A percentile compares a stretch with the other conserved stretches of the same genome.
Conservation (phyloP, 1,284 basidiomycete species). For the Naganishia liquefaciens region DNA sequence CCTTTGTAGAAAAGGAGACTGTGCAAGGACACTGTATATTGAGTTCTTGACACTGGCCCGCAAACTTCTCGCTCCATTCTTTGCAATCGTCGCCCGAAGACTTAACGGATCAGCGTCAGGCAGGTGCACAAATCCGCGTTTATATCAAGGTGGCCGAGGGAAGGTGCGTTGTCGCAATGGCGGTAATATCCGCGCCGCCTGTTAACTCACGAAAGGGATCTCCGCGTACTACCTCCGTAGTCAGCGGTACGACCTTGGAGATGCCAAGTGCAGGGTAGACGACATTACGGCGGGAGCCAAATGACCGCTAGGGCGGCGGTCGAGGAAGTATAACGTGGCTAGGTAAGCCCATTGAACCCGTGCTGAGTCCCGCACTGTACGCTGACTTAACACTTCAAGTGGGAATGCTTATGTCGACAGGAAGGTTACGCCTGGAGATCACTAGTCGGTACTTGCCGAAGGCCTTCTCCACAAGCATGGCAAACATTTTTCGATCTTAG, state of each 20-base stretch:
- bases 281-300: conserved; percentile 51
- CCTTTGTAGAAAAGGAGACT: no score
- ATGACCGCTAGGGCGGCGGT: conserved; percentile 49
- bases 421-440: conserved; percentile 51
- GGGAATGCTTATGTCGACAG: conserved; percentile 53
- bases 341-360: conserved; percentile 39
- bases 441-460: conserved; percentile 43
- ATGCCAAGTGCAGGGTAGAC: conserved; percentile 55
- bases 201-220: conserved; percentile 39
- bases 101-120: conserved; percentile 48
- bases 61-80: no score
- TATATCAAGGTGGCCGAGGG: conserved; percentile 50
- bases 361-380: not conserved
- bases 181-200: conserved; percentile 1
- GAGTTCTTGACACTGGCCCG: no score
- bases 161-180: conserved; percentile 25
- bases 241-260: conserved; percentile 52
- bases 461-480: no score
- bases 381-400: conserved; percentile 19
- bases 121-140: conserved; percentile 49
- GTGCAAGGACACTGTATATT: no score
- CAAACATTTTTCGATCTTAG: conserved; percentile 32
- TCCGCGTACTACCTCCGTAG: conserved; percentile 54
- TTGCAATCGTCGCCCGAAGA: no score
- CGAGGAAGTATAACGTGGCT: conserved; percentile 49